A percentile compares a stretch with the other conserved stretches of the same genome.
phyloP scores from a whole-genome alignment of 805 yeast genomes.

The Wickerhamiella occidentalis region DNA sequence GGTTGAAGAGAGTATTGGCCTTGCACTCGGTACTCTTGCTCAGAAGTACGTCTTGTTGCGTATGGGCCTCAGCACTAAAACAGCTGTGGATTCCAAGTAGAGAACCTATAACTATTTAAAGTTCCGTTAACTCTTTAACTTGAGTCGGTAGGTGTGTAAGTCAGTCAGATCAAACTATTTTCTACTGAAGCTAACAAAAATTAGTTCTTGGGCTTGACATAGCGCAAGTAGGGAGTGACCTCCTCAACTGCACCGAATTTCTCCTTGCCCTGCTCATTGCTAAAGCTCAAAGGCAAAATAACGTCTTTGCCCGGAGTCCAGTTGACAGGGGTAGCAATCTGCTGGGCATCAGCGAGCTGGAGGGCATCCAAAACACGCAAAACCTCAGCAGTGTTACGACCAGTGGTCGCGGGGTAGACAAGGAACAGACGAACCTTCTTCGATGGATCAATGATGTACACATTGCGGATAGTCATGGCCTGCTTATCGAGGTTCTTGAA shows the following conservation, averaged over 20 bases:
- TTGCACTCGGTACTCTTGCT: constrained; percentile 75
- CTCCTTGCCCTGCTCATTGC: constrained; percentile 64
- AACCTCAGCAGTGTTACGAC: constrained; percentile 89
- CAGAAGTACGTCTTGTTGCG: constrained; percentile 83
- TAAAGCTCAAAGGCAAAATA: constrained; percentile 76
- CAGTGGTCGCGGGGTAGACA: constrained; percentile 87
- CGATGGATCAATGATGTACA: constrained; percentile 78
- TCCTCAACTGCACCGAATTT: constrained; percentile 78
- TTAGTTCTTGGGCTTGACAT: constrained; percentile 29
- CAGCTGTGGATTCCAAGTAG: background rate
- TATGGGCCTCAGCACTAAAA: constrained; percentile 49
- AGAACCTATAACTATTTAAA: background rate
- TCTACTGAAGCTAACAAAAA: too few relatives aligned
- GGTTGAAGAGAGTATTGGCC: constrained; percentile 65
- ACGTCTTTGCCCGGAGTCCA: constrained; percentile 88
- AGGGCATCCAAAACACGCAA: constrained; percentile 81
- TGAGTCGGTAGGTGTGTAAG: too few relatives aligned
- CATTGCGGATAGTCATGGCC: constrained; percentile 83
- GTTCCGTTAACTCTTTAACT: background rate
- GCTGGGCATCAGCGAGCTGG: constrained; percentile 61
- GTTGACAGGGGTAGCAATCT: constrained; percentile 83
- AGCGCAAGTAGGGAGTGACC: constrained; percentile 85
- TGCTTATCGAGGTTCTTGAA: constrained; percentile 62
- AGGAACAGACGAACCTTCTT: constrained; percentile 79
- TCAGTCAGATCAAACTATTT: too few relatives aligned